Evolutionary conservation across 2,329 filamentous ascomycete genomes (phyloP), one percentile per base, ranked within the genome.

Genomic region (Daldinia sp.): DNA sequence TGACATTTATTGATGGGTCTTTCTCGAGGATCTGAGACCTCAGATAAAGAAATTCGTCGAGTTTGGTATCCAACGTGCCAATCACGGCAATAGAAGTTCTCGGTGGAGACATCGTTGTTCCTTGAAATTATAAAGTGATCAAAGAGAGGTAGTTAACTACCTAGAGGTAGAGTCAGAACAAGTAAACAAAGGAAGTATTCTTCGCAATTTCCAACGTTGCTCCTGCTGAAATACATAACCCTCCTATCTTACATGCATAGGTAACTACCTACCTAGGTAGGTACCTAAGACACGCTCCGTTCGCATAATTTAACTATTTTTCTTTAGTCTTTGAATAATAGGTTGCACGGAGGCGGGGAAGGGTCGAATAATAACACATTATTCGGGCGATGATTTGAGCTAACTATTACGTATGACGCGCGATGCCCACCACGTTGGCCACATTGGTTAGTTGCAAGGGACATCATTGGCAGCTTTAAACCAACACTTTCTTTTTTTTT

Each of bases 61-160:
- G 81, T 73, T 91, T 91, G n/a, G 88, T 89, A 75, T 91, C 89
- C 71, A 86, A 86, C 13, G 89, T 91, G 50, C 89, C 88, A 26
- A 91, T 75, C 13, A 90, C 78, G 57, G 86, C 80, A 59, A 77
- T 65, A 9, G 64, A 70, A n/a, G 67, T 58, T 33, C n/a, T 37
- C 9, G 60, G 56, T 28, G 65, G 18, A 39, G 67, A 46, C 74
- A 76, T 74, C 20, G 23, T 20, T 23, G 20, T 15, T 3, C 9
- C 26, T 12, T 39, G 18, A 4, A 12, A 10, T 9, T 44, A 23
- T 23, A 23, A 23, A 28, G 44, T 15, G 20, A 10, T 48, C 1
- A 28, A 9, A 26, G n/a, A 7, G 10, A n/a, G n/a, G n/a, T n/a
- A n/a, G n/a, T n/a, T 6, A 9, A 44, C 1, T 33, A 6, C 6